These are phyloP conservation scores for Barnettozyma californica DNA, from an alignment of 805 yeast genomes.

Conservation along the genomic window DNA sequence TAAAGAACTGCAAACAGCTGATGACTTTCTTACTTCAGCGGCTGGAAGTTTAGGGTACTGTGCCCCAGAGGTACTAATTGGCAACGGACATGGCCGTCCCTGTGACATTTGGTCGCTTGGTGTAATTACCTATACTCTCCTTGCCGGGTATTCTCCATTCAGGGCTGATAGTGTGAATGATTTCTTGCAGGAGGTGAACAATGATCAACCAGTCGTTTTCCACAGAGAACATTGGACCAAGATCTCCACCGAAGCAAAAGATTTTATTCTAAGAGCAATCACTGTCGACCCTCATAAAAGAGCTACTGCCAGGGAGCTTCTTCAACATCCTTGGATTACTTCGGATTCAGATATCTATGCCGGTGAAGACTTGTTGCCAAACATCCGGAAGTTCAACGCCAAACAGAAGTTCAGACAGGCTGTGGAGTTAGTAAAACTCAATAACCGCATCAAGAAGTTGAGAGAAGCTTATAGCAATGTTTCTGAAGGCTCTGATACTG, in stretches of 20 bases:
- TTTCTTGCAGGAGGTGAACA: constrained; percentile 71
- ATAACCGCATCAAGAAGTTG: constrained; percentile 71
- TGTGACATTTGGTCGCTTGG: constrained; percentile 97
- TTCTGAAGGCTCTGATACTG: constrained; percentile 28
- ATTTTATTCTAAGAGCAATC: constrained; percentile 67
- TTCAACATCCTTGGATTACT: constrained; percentile 74
- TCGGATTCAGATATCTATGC: constrained; percentile 39
- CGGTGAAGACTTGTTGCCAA: constrained; percentile 68
- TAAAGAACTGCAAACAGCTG: constrained; percentile 54
- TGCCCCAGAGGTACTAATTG: constrained; percentile 87
- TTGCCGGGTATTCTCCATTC: constrained; percentile 92
- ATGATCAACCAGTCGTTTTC: constrained; percentile 73
- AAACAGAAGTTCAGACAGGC: constrained; percentile 81
- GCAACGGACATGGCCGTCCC: constrained; percentile 87
- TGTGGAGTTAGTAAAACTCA: constrained; percentile 75
- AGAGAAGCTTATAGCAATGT: constrained; percentile 53
- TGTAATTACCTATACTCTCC: constrained; percentile 81
- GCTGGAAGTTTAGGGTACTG: constrained; percentile 97
- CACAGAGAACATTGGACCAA: constrained; percentile 83
- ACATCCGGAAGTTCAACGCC: constrained; percentile 75
- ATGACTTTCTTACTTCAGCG: constrained; percentile 59
- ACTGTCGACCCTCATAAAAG: constrained; percentile 63
- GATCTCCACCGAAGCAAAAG: constrained; percentile 74
- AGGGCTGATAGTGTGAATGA: constrained; percentile 77
- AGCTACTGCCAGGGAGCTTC: constrained; percentile 60